phyloP scores from a whole-genome alignment of 805 yeast genomes.

The Teunomyces aglyptinius region DNA sequence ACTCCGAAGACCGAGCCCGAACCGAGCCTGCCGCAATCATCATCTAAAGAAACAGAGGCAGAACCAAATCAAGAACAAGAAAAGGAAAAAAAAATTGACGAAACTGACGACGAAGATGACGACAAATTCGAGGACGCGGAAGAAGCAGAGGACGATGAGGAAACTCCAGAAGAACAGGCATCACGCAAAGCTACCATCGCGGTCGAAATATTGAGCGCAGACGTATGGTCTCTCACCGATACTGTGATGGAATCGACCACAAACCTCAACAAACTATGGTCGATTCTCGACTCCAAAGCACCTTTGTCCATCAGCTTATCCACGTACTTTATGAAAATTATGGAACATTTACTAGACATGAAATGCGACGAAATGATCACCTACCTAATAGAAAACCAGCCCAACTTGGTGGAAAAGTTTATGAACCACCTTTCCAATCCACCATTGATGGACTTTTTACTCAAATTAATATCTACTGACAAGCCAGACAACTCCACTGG shows the following conservation, averaged over 20 bases:
- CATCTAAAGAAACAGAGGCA: background rate
- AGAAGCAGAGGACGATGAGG: conserved; percentile 20
- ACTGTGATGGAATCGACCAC: conserved; percentile 75
- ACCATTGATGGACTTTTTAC: conserved; percentile 45
- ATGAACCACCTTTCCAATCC: conserved; percentile 45
- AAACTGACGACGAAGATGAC: conserved; percentile 12
- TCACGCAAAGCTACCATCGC: conserved; percentile 49
- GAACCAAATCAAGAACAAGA: conserved; percentile 13
- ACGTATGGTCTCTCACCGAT: conserved; percentile 91
- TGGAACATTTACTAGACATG: conserved; percentile 59
- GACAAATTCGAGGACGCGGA: conserved; percentile 12
- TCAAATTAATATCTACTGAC: conserved; percentile 45
- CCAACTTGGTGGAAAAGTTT: conserved; percentile 39
- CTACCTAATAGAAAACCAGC: conserved; percentile 43
- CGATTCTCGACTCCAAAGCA: conserved; percentile 62
- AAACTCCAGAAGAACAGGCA: conserved; percentile 31
- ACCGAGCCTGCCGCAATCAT: background rate
- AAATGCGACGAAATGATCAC: conserved; percentile 48
- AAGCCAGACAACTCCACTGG: conserved; percentile 48
- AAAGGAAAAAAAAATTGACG: conserved; percentile 23
- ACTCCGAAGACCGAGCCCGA: background rate
- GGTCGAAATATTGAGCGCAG: conserved; percentile 86
- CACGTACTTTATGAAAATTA: conserved; percentile 86
- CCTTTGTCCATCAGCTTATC: conserved; percentile 76
- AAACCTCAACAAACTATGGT: conserved; percentile 74